Base-by-base conservation (phyloP, 2,329 filamentous ascomycete genomes). In the Penicillium sp. region DNA sequence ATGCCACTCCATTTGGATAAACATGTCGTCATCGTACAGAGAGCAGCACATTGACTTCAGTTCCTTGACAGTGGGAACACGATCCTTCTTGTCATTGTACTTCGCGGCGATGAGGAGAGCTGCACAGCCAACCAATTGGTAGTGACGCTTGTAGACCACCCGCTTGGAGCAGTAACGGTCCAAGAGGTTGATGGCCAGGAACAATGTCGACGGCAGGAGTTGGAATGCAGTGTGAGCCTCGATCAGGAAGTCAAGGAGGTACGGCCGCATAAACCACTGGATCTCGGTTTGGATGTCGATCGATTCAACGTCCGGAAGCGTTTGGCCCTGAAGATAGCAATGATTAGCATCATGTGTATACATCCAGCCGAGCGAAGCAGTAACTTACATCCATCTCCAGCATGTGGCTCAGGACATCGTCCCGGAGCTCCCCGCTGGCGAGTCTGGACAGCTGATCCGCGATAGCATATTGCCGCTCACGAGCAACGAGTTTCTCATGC, bases 1-100 rank as follows among this genome's bases (percentile, higher is more conserved):
- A 71, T 98, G 93, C 91, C 95, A 97, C 76, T 98, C 93, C 93
- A 98, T 98, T 73, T 98, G 93, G 9, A 91, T 92, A 75, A 98
- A 98, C 93, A 98, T 98, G 75, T 95, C 92, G 43, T 95, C 90
- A 65, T 98, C 93, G 74, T 98, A 98, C 33, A 97, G 81, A 32
- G 88, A 91, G 75, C 93, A 97, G 81, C 93, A 98, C 93, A 98
- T 97, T 60, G 92, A 95, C 80, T 95, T 95, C 58, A 98, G 79
- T 71, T 98, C 93, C 68, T 89, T 85, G 68, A 98, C 95, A 58
- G 95, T 93, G 4, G 93, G 93, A n/a, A 98, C 93, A 44, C 91
- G 84, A 67, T 98, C 93, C 78, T 98, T 98, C 78, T 93, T 92
- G 75, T 98, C 93, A 50, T 92, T 92, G 68, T 97, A 98, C 79